Evolutionary conservation across 129 eudicot genomes (phyloP).

Genomic region (Deinandra increscens): DNA sequence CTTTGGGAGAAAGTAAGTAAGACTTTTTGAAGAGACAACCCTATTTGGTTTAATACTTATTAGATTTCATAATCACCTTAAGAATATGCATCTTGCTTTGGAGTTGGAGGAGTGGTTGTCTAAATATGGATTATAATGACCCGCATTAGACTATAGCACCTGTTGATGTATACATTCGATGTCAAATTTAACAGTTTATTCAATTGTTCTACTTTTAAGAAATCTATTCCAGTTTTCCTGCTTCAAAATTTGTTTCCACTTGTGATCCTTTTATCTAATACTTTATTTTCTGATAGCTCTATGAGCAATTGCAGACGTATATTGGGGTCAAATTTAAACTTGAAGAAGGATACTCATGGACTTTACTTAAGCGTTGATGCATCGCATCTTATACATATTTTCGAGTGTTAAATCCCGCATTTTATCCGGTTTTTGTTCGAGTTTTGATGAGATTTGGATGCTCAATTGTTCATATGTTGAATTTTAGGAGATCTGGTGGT

Average conservation of each 20-base stretch:
- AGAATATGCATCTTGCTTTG: neutral
- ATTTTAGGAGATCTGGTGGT: no score
- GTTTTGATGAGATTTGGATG: no score
- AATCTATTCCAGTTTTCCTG: neutral
- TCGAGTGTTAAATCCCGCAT: no score
- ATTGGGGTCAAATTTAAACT: slow-evolving; percentile 64
- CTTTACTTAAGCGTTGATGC: slow-evolving; percentile 60
- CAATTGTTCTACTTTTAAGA: neutral
- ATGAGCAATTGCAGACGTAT: slow-evolving; percentile 49
- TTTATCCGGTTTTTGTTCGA: no score
- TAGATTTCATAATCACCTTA: neutral
- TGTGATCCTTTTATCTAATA: slow-evolving; percentile 9
- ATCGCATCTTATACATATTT: no score
- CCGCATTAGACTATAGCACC: neutral
- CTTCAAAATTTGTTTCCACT: neutral
- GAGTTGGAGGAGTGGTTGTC: no score
- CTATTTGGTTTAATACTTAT: neutral
- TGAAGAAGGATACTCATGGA: slow-evolving; percentile 79
- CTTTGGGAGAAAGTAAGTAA: neutral
- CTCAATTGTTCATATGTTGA: no score
- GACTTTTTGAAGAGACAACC: neutral
- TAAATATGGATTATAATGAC: neutral
- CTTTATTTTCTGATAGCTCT: slow-evolving; percentile 47
- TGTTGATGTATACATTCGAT: neutral
- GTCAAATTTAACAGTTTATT: neutral